phyloP scores from a whole-genome alignment of 2,329 filamentous ascomycete genomes.

The Arthrobotrys iridis region DNA sequence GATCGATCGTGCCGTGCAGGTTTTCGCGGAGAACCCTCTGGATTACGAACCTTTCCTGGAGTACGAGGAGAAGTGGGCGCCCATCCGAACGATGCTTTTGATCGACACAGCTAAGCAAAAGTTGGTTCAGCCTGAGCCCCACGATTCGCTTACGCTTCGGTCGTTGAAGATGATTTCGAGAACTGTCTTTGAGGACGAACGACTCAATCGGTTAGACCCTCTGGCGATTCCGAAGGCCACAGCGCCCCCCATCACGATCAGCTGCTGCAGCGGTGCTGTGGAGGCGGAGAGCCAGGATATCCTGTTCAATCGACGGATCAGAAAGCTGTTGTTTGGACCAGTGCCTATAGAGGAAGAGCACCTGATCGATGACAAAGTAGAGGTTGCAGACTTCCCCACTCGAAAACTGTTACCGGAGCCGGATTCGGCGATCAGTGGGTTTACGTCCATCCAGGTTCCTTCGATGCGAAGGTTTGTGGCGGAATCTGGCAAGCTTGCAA shows the following conservation, averaged over 20 bases:
- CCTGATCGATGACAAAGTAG: slow-evolving; percentile 77
- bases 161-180: slow-evolving; percentile 82
- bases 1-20: slow-evolving; percentile 75
- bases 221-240: slow-evolving; percentile 80
- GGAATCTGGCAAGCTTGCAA: slow-evolving; percentile 94
- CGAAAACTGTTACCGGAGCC: slow-evolving; percentile 77
- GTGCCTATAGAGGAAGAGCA: slow-evolving; percentile 74
- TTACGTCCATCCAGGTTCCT: slow-evolving; percentile 89
- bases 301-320: slow-evolving; percentile 80
- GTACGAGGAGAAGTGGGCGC: slow-evolving; percentile 70
- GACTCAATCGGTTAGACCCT: slow-evolving; percentile 81
- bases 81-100: slow-evolving; percentile 81
- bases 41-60: slow-evolving; percentile 55
- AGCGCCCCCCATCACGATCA: slow-evolving; percentile 85
- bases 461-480: slow-evolving; percentile 98
- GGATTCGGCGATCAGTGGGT: slow-evolving; percentile 81
- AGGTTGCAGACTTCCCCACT: slow-evolving; percentile 72
- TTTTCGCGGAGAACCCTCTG: slow-evolving; percentile 65
- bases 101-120: slow-evolving; percentile 64
- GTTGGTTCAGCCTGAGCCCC: slow-evolving; percentile 1
- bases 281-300: slow-evolving; percentile 74
- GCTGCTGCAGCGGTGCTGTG: slow-evolving; percentile 74
- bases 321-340: slow-evolving; percentile 77
- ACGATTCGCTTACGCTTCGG: slow-evolving; percentile 55
- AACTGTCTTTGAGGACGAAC: slow-evolving; percentile 72